Base-by-base conservation (phyloP, 495 filamentous ascomycete species). In the Sordaria brevicollis region DNA sequence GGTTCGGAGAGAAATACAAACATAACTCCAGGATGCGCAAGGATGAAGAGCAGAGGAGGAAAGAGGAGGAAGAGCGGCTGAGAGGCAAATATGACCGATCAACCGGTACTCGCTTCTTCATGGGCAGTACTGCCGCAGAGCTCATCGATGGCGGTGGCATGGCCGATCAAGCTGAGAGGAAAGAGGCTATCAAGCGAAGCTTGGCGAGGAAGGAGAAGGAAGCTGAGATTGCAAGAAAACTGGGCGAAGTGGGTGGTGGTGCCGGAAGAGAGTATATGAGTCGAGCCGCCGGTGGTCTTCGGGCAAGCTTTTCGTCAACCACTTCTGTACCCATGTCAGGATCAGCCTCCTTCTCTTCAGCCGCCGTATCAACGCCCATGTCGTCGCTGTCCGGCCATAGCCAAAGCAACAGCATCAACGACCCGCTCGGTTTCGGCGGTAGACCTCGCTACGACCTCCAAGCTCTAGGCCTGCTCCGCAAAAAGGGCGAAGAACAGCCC, bases 201-300 rank as follows among this genome's bases (percentile, higher is more conserved):
- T 84, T 94, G 2, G 89, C 85, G 11, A 88, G 88, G 25, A 85
- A 90, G 67, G 89, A 97, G 75, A 90, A 89, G 70, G 95, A 99
- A 78, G 84, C 89, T 8, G 91, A 96, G 65, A 88, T 98, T 65
- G 89, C 89, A 31, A 86, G 87, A 73, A 89, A 86, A 70, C 85
- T 99, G 5, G 83, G 85, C 2, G 74, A 81, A 39, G 74, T 86
- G 15, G 90, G 90, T 1, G 87, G 84, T 66, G 89, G 90, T 13
- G 84, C 91, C 0, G 93, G 92, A 3, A 88, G 86, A 54, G 91
- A 95, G 67, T 97, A 97, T 80, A 87, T 95, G 79, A 82, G 85
- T n/a, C 72, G 72, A 15, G 68, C 72, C 1, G 71, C 74, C 2
- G 35, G 43, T 7, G 65, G 4, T 34, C 67, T 43, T 70, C 10